These are phyloP conservation scores for Neofusicoccum parvum DNA, from an alignment of 2,329 filamentous ascomycete species.

Conservation along the genomic window DNA sequence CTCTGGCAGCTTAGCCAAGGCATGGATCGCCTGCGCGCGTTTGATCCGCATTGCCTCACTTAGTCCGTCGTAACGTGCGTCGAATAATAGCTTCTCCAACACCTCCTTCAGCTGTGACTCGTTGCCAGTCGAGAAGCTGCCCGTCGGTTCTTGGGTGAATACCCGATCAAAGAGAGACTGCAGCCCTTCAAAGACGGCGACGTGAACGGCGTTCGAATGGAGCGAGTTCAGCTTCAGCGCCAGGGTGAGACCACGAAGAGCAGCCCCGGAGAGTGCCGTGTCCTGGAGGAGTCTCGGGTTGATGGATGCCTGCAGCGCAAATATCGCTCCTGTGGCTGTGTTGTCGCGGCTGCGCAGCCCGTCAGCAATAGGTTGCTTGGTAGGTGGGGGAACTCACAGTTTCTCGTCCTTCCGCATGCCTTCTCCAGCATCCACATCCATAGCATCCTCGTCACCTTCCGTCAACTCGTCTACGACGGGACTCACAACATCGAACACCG, in stretches of 20 bases:
- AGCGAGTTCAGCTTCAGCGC: slow-evolving; percentile 28
- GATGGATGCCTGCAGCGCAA: slow-evolving; percentile 26
- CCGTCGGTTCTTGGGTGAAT: not conserved
- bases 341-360: slow-evolving; percentile 28
- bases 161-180: slow-evolving; percentile 26
- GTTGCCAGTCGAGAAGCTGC: slow-evolving; percentile 11
- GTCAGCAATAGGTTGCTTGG: not conserved
- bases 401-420: slow-evolving; percentile 28
- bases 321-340: slow-evolving; percentile 29
- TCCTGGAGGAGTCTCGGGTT: slow-evolving; percentile 24
- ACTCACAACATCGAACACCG: slow-evolving; percentile 65
- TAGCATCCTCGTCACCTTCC: slow-evolving; percentile 30
- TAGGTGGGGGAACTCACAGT: slow-evolving; percentile 24
- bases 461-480: slow-evolving; percentile 47
- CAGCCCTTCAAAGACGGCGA: slow-evolving; percentile 30
- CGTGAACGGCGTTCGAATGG: slow-evolving; percentile 28
- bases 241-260: slow-evolving; percentile 26
- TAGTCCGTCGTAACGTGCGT: slow-evolving; percentile 30
- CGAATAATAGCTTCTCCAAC: slow-evolving; percentile 30
- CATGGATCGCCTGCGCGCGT: slow-evolving; percentile 31
- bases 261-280: slow-evolving; percentile 24
- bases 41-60: slow-evolving; percentile 33
- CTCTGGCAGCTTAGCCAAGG: slow-evolving; percentile 24
- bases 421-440: slow-evolving; percentile 38
- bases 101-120: slow-evolving; percentile 23